A percentile compares a stretch with the other conserved stretches of the same genome.
phyloP scores from a whole-genome alignment of 2,329 filamentous ascomycete species.

The Aspergillus terreus region DNA sequence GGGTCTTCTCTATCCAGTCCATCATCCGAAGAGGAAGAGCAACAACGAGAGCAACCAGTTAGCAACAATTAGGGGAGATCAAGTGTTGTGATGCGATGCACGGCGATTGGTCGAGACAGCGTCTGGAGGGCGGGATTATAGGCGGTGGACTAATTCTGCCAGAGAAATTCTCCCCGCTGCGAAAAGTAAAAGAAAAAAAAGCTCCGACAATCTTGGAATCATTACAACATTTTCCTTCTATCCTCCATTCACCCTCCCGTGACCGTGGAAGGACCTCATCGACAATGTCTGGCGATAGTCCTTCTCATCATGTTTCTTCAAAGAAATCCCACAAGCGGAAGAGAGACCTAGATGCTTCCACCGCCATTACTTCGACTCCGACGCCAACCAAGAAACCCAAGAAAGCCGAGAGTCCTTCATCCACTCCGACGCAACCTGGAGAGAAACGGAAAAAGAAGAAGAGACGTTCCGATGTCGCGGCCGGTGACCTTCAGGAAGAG shows the following conservation, averaged over 20 bases:
- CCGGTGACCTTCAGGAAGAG: slow-evolving; percentile 29
- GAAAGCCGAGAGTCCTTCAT: slow-evolving; percentile 20
- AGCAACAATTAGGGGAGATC: neutral
- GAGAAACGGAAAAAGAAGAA: slow-evolving; percentile 26
- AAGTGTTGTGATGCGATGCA: neutral
- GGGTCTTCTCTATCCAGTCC: slow-evolving; percentile 9
- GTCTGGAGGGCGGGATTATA: slow-evolving; percentile 11
- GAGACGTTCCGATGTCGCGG: slow-evolving; percentile 17
- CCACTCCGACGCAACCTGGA: slow-evolving; percentile 23
- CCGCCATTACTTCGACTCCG: slow-evolving; percentile 20
- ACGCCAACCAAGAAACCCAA: slow-evolving; percentile 39
- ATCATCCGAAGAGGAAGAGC: slow-evolving; percentile 12
- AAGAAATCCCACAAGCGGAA: slow-evolving; percentile 32
- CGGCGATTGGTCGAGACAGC: slow-evolving; percentile 3
- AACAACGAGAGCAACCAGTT: neutral
- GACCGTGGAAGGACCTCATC: slow-evolving; percentile 5
- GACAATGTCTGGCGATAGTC: slow-evolving; percentile 46
- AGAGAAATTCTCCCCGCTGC: slow-evolving; percentile 23
- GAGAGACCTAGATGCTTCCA: slow-evolving; percentile 26
- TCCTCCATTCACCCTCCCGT: slow-evolving; percentile 3
- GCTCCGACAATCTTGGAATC: slow-evolving; percentile 10
- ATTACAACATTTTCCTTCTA: slow-evolving; percentile 12
- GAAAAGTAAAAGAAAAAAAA: slow-evolving; percentile 18
- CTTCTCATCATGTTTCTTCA: slow-evolving; percentile 46
- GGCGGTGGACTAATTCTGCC: slow-evolving; percentile 23